Conservation (phyloP, 2,329 filamentous ascomycete species). For the Aspergillus novoparasiticus region DNA sequence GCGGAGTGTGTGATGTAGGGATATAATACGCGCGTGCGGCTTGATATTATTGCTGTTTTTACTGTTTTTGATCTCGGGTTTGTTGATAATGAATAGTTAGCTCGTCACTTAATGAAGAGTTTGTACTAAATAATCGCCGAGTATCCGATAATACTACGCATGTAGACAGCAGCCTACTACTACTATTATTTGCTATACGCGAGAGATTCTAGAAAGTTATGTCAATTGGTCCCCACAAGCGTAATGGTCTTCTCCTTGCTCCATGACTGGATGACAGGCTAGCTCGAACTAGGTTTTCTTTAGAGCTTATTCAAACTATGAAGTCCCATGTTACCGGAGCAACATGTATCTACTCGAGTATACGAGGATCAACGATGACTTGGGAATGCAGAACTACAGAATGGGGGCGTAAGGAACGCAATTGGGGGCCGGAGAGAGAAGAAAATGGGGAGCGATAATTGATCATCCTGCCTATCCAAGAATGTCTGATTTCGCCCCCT, state of each 20-base stretch:
- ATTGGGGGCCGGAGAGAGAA: no score
- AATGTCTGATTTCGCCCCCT: not conserved
- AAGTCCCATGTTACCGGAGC: not conserved
- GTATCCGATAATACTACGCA: no score
- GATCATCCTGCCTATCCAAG: not conserved
- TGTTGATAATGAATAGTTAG: not conserved
- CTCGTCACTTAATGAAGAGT: no score
- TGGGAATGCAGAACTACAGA: no score
- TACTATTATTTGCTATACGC: no score
- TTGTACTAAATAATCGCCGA: no score
- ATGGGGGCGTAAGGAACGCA: no score
- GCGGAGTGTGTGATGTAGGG: not conserved
- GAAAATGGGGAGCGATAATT: not conserved
- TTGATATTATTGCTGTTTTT: not conserved
- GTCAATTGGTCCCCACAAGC: no score
- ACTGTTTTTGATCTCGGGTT: not conserved
- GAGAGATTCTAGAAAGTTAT: no score
- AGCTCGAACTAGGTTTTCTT: not conserved
- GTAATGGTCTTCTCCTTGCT: no score
- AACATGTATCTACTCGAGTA: not conserved
- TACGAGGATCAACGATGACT: not conserved
- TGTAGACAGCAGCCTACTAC: no score
- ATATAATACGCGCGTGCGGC: not conserved
- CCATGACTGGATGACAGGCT: not conserved
- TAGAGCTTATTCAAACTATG: no score